phyloP scores from a whole-genome alignment of 179 eudicot genomes.

The Beta corolliflora region DNA sequence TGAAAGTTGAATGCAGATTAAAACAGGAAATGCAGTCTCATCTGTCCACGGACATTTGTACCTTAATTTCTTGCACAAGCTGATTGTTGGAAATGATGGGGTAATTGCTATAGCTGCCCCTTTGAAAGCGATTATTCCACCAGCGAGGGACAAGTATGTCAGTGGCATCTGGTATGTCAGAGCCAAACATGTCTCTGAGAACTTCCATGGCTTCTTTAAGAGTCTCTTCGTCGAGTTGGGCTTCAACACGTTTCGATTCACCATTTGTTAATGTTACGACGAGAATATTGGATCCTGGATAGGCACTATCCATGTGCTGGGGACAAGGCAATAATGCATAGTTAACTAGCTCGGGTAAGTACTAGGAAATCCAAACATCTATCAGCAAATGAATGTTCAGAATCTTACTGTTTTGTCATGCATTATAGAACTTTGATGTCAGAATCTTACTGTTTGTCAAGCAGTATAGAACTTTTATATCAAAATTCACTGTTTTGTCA shows the following conservation, averaged over 20 bases:
- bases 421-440: too few species aligned
- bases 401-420: not conserved
- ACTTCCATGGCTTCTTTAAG: slow-evolving; percentile 86
- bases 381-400: not conserved
- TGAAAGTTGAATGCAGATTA: not conserved
- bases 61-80: slow-evolving; percentile 64
- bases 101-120: slow-evolving; percentile 84
- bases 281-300: slow-evolving; percentile 83
- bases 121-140: slow-evolving; percentile 88
- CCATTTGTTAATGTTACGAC: slow-evolving; percentile 87
- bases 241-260: slow-evolving; percentile 84
- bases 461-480: not conserved
- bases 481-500: not conserved
- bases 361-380: not conserved
- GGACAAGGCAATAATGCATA: slow-evolving; percentile 17
- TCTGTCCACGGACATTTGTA: slow-evolving; percentile 14
- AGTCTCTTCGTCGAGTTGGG: slow-evolving; percentile 73
- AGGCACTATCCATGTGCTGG: slow-evolving; percentile 98
- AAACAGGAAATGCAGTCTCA: not conserved
- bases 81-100: slow-evolving; percentile 65
- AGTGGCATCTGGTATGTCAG: slow-evolving; percentile 70
- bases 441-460: too few species aligned
- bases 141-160: slow-evolving; percentile 86
- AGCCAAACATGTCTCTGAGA: slow-evolving; percentile 79
- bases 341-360: slow-evolving; percentile 10